A percentile compares a stretch with the other conserved stretches of the same genome.
Evolutionary conservation across 306 rosid species (phyloP).

Genomic region (Sicyos edulis): DNA sequence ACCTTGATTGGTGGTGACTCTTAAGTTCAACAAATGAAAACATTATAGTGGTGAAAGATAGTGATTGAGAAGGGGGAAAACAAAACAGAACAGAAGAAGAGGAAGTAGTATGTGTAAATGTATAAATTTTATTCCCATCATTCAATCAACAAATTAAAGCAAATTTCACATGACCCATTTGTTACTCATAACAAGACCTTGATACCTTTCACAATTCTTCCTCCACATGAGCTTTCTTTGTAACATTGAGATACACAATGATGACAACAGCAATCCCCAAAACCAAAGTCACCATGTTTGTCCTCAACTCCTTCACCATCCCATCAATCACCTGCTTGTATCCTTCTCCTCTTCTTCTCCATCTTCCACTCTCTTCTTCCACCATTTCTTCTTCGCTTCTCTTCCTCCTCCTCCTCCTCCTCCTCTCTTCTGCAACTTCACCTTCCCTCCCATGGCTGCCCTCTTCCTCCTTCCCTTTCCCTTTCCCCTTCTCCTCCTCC

Average conservation of each 20-base stretch:
- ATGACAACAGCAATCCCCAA: not conserved
- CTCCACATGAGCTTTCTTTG: conserved; percentile 2
- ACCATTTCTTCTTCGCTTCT: too few species aligned
- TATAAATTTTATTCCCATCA: not conserved
- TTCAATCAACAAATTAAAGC: not conserved
- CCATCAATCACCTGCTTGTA: not conserved
- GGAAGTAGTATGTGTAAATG: not conserved
- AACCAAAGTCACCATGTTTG: conserved; percentile 3
- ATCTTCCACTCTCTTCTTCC: too few species aligned
- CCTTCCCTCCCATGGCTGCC: not conserved
- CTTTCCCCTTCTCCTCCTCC: not conserved
- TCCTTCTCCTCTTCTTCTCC: too few species aligned
- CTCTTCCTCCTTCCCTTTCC: not conserved
- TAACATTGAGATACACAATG: conserved; percentile 4
- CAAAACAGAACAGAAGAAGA: too few species aligned
- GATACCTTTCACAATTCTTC: not conserved
- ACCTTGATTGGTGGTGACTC: not conserved
- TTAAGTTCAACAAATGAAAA: too few species aligned
- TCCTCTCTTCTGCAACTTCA: too few species aligned
- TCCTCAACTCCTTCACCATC: conserved; percentile 7
- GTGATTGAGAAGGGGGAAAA: too few species aligned
- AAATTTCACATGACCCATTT: not conserved
- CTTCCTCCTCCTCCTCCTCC: too few species aligned
- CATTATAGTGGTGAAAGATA: too few species aligned
- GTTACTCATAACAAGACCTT: not conserved